Base-by-base conservation (phyloP, 441 rosid species). In the Erysimum cheiri region DNA sequence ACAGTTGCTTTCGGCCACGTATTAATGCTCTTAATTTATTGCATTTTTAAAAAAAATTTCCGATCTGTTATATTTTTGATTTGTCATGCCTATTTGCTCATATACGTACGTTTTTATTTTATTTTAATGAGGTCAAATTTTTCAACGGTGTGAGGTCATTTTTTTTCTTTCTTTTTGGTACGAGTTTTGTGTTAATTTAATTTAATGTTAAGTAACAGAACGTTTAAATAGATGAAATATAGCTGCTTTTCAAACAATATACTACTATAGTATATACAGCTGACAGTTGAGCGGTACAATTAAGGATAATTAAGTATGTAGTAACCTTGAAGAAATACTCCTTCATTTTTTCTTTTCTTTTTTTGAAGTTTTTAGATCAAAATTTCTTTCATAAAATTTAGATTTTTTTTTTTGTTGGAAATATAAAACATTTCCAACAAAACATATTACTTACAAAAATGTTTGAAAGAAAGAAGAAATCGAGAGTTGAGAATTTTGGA, bases 131-230 rank as follows among this genome's bases (percentile, higher is more conserved):
- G 9, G 40, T 41, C 71, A 15, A n/a, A 3, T 39, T 50, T 46
- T 64, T 57, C 76, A 55, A 71, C 41, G 11, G 59, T 37, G 61
- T 66, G 72, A 73, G 33, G 41, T 73, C 77, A 73, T 22, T 26
- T 26, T 54, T 62, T 26, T 28, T 14, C 14, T 28, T 22, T 14
- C 14, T 28, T 22, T 22, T 22, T 1, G 11, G 47, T 64, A 47
- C 11, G 35, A 32, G 46, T 53, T 71, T 48, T 48, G 13, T 22
- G 28, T 9, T 50, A 61, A 53, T 15, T 54, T 3, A 32, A 24
- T 43, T 24, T 7, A 53, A 57, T 72, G 64, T n/a, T 22, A 59
- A 36, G 65, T 17, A 36, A 26, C 4, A 54, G n/a, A 6, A 6
- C 3, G 12, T 12, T 55, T 28, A 15, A 46, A 17, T 6, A 17